phyloP scores from a whole-genome alignment of 2,329 filamentous ascomycete genomes.

The Cordyceps farinosa region DNA sequence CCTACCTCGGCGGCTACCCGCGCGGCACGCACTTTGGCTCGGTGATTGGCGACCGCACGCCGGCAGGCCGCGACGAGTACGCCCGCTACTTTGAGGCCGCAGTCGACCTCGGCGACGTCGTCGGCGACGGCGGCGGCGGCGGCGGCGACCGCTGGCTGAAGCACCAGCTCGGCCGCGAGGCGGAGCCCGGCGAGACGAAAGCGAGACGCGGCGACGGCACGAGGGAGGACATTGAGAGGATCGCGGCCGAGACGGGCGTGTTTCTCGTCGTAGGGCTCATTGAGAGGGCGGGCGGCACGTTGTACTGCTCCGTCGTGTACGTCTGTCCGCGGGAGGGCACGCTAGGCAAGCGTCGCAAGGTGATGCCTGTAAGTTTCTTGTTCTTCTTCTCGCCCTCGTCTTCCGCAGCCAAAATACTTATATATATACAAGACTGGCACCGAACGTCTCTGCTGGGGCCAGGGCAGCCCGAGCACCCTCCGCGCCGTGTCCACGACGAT shows the following conservation, averaged over 20 bases:
- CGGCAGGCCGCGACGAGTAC: constrained; percentile 75
- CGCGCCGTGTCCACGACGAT: constrained; percentile 76
- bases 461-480: constrained; percentile 75
- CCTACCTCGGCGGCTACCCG: constrained; percentile 88
- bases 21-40: constrained; percentile 76
- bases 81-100: constrained; percentile 73
- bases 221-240: constrained; percentile 71
- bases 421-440: constrained; percentile 57
- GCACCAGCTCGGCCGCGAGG: constrained; percentile 43
- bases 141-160: constrained; percentile 70
- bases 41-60: constrained; percentile 64
- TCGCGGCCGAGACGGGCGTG: constrained; percentile 73
- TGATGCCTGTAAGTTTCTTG: constrained; percentile 69
- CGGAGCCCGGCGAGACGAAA: constrained; percentile 32
- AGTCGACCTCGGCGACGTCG: constrained; percentile 79
- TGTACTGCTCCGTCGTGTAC: constrained; percentile 82
- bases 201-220: constrained; percentile 53
- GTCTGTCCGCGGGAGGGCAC: constrained; percentile 71
- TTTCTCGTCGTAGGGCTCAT: constrained; percentile 79
- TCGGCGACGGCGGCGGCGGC: constrained; percentile 54
- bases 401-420: background rate
- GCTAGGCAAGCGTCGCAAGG: constrained; percentile 83
- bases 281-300: constrained; percentile 73
- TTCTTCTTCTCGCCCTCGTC: background rate
- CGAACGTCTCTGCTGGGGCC: constrained; percentile 84